Evolutionary conservation across 352 stramenopile species (phyloP), one percentile per base, ranked within the genome.

Genomic region (Phytophthora tubulina): DNA sequence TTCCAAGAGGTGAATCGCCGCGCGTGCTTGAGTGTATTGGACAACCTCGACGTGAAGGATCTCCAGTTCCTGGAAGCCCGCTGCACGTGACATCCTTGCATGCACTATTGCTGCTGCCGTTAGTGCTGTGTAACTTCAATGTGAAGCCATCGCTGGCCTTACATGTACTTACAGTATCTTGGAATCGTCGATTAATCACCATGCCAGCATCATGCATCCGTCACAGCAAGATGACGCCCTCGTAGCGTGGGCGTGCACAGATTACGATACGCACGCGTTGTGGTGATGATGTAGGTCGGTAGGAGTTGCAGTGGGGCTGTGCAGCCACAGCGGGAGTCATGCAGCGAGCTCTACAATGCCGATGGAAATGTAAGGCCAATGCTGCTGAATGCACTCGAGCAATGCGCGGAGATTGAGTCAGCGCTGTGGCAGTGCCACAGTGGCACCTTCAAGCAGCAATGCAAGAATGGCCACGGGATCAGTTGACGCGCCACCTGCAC

Each of bases 1-100:
- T 95, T 95, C 45, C 75, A 79, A 53, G 76, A 92, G 44, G 88
- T 93, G 42, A 95, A 94, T 61, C 52, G 61, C 36, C 86, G 88
- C 45, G 81, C 83, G 14, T 93, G 85, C 57, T 67, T 88, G 30
- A 85, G 82, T 4, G 67, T 89, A 15, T 64, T 95, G n/a, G 82
- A 92, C 56, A 87, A 90, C 58, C 55, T 91, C 44, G 50, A 69
- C 8, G 67, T 73, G 10, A 64, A 75, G 46, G 76, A 83, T 2
- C 42, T 84, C 33, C 44, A 71, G 44, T 33, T 72, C 27, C 33
- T 81, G 31, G 50, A 71, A 53, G 27, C n/a, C 27, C 15, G 17
- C 14, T 60, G 41, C 32, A 14, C 27, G 42, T 72, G 56, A 73
- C 38, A 52, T 42, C 10, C 30, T 53, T 46, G 30, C 33, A 55